Evolutionary conservation across 2,329 filamentous ascomycete species (phyloP).

Genomic region (Diaporthe citriasiana): DNA sequence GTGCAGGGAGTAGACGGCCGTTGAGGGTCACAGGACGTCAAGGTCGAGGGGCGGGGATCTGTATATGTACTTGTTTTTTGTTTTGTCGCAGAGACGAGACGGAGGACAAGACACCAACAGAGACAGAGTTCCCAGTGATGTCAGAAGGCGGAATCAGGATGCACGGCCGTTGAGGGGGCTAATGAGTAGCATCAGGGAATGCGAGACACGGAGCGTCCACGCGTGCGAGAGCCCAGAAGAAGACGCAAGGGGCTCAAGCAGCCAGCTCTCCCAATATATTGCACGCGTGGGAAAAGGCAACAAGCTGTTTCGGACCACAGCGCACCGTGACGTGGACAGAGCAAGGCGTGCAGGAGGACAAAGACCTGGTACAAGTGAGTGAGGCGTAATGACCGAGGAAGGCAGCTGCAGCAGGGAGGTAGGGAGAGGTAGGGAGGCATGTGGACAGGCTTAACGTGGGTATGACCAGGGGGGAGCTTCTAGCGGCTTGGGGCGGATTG

Average conservation of each 20-base stretch:
- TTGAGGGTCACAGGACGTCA: background rate
- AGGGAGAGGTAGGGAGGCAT: constrained; percentile 3
- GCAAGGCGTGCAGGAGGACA: background rate
- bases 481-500: background rate
- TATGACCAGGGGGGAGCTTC: constrained; percentile 21
- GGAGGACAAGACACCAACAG: background rate
- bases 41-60: constrained; percentile 5
- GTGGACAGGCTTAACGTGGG: constrained; percentile 3
- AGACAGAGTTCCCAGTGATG: constrained; percentile 20
- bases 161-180: constrained; percentile 27
- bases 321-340: constrained; percentile 25
- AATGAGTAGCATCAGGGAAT: background rate
- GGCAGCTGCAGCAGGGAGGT: constrained; percentile 28
- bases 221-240: constrained; percentile 1
- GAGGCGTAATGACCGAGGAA: constrained; percentile 18
- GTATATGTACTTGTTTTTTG: constrained; percentile 5
- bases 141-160: constrained; percentile 31
- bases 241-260: constrained; percentile 9
- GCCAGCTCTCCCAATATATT: constrained; percentile 3
- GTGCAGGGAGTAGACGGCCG: background rate
- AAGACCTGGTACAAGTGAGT: background rate
- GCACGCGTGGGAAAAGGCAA: background rate
- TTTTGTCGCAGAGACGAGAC: constrained; percentile 18
- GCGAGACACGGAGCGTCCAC: constrained; percentile 21
- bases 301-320: constrained; percentile 4